These are phyloP conservation scores for Podaxis rugospora DNA, from an alignment of 768 basidiomycete genomes.

Conservation along the genomic window DNA sequence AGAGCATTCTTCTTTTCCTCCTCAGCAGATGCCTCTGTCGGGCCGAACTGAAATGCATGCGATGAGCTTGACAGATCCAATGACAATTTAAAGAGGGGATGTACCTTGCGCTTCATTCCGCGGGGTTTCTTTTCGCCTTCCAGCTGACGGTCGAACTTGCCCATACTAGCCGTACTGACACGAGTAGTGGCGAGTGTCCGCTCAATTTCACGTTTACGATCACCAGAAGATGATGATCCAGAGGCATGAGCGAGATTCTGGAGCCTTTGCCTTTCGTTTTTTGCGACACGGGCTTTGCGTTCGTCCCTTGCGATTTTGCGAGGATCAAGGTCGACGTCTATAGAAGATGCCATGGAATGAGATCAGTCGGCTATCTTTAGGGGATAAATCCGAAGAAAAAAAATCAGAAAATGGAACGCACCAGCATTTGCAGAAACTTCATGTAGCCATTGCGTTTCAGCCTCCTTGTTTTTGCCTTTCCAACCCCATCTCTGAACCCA, in stretches of 20 bases:
- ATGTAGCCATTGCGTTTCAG: constrained; percentile 86
- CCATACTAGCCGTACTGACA: constrained; percentile 91
- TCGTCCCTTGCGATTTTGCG: constrained; percentile 68
- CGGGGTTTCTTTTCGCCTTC: constrained; percentile 88
- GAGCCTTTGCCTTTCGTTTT: constrained; percentile 76
- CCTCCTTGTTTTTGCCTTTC: constrained; percentile 83
- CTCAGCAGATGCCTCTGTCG: constrained; percentile 61
- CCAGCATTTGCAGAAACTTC: constrained; percentile 88
- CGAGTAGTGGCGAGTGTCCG: constrained; percentile 71
- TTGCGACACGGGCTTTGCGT: constrained; percentile 76
- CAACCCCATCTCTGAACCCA: constrained; percentile 92
- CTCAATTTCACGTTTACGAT: constrained; percentile 73
- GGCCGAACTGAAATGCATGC: constrained; percentile 64
- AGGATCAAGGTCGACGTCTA: constrained; percentile 82
- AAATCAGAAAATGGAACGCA: constrained; percentile 30
- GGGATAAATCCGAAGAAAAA: background rate
- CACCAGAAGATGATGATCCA: constrained; percentile 23
- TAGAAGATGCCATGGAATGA: background rate
- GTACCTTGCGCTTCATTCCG: constrained; percentile 90
- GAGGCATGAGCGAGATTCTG: constrained; percentile 66
- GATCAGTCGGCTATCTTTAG: background rate
- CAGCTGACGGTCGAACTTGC: constrained; percentile 85
- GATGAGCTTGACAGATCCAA: background rate
- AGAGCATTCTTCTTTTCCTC: constrained; percentile 73
- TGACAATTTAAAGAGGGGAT: constrained; percentile 11